Conservation (phyloP, 192 early-diverging fungal species). For the Backusella morwellensis region DNA sequence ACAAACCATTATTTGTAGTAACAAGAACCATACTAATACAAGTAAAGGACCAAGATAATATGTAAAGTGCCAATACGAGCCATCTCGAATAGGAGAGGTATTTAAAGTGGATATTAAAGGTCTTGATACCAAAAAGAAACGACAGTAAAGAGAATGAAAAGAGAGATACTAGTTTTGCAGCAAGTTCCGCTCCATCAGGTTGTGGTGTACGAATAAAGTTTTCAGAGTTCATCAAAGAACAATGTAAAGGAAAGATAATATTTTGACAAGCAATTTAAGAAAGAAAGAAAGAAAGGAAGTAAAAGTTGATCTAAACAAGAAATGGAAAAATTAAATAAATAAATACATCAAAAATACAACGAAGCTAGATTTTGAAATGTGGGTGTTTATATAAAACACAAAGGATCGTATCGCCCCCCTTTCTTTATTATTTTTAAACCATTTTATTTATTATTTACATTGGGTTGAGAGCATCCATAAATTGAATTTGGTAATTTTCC, state of each 20-base stretch:
- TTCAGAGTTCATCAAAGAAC: background rate
- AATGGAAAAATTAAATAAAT: background rate
- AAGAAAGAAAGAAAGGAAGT: background rate
- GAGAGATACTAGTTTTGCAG: conserved; percentile 22
- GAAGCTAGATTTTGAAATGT: background rate
- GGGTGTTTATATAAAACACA: background rate
- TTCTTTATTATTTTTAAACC: background rate
- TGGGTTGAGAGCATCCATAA: background rate
- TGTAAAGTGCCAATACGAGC: conserved; percentile 40
- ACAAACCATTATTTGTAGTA: conserved; percentile 43
- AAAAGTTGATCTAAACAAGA: background rate
- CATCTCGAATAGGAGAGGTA: conserved; percentile 36
- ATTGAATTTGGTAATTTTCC: background rate
- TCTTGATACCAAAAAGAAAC: conserved; percentile 28
- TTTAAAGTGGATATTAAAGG: conserved; percentile 25
- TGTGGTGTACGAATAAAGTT: conserved; percentile 1
- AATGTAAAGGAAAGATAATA: background rate
- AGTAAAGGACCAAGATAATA: conserved; percentile 48
- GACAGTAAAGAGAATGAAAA: conserved; percentile 21
- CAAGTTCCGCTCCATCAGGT: conserved; percentile 27
- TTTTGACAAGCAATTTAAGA: background rate
- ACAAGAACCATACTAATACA: conserved; percentile 34
- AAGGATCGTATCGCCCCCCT: background rate
- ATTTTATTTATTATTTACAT: background rate
- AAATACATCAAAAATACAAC: background rate